Evolutionary conservation across 2,329 filamentous ascomycete species (phyloP), one percentile per base, ranked within the genome.

Genomic region (Talaromyces sp.): DNA sequence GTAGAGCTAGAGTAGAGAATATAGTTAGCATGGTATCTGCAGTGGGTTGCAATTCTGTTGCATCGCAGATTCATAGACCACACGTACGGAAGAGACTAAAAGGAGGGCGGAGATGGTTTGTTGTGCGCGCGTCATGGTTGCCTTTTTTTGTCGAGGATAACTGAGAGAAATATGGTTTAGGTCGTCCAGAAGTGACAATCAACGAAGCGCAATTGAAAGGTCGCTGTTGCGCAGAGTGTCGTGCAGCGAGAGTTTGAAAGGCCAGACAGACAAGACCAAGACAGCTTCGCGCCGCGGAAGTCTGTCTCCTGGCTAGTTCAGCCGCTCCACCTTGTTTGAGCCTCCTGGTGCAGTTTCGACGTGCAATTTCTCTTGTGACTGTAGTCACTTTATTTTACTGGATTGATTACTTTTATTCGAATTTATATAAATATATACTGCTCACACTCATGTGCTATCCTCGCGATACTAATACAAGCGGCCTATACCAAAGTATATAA

Each of bases 21-120:
- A 11, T 8, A 4, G 57, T 58, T 29, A 58, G 57, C 41, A 54
- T 38, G 21, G 35, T 29, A n/a, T n/a, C 32, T 27, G 35, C 26
- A n/a, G 5, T 35, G 31, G 24, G 32, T 9, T n/a, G 32, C 14
- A n/a, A 52, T n/a, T 51, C 26, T 19, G 14, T 29, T 51, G 19
- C 32, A 17, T n/a, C 38, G 32, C 4, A 24, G 13, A 14, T 49
- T 50, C 63, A 66, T 86, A 69, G 55, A 27, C 53, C 21, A 46
- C 61, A 53, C 61, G 29, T 88, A 97, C 93, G 41, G 93, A 96
- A 70, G 90, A 91, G 77, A 95, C 84, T 68, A 97, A 84, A 70
- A 97, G 86, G 71, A 87, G 88, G 71, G 96, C 83, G 64, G 92
- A 96, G 73, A 97, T 88, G 66, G 91, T 93, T 78, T 98, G 93